Conservation (phyloP, 2,329 filamentous ascomycete species). For the Colletotrichum sp. region DNA sequence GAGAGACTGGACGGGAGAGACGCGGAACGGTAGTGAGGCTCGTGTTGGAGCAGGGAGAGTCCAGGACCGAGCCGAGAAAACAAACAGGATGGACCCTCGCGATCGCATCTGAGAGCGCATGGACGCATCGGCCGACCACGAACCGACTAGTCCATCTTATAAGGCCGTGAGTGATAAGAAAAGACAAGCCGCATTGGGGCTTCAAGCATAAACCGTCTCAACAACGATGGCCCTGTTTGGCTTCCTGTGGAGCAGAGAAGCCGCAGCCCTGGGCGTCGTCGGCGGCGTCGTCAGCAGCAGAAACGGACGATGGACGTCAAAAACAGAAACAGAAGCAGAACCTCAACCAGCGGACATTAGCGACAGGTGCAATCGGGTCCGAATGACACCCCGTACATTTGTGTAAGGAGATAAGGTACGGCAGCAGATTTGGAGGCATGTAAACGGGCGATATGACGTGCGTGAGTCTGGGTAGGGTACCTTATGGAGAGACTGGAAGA, state of each 20-base stretch:
- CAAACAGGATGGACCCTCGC: conserved; percentile 1
- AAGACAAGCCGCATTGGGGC: background rate
- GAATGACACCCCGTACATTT: background rate
- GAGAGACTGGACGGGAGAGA: background rate
- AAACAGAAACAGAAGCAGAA: background rate
- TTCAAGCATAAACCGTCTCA: conserved; percentile 1
- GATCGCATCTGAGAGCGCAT: conserved; percentile 1
- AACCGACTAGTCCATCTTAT: background rate
- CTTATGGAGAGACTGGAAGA: background rate
- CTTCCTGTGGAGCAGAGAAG: background rate
- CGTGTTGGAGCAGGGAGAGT: conserved; percentile 1
- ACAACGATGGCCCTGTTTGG: conserved; percentile 2
- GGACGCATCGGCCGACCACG: background rate
- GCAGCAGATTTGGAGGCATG: background rate
- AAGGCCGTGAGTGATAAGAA: background rate
- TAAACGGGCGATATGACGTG: background rate
- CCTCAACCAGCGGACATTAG: background rate
- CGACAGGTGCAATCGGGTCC: background rate
- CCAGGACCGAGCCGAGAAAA: background rate
- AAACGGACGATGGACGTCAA: background rate
- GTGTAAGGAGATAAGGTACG: background rate
- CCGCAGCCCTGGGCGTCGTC: background rate
- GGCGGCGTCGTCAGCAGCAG: background rate
- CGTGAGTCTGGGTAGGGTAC: background rate
- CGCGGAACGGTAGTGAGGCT: conserved; percentile 5